phyloP scores from a whole-genome alignment of 2,329 filamentous ascomycete genomes.

The Penicillium sp. region DNA sequence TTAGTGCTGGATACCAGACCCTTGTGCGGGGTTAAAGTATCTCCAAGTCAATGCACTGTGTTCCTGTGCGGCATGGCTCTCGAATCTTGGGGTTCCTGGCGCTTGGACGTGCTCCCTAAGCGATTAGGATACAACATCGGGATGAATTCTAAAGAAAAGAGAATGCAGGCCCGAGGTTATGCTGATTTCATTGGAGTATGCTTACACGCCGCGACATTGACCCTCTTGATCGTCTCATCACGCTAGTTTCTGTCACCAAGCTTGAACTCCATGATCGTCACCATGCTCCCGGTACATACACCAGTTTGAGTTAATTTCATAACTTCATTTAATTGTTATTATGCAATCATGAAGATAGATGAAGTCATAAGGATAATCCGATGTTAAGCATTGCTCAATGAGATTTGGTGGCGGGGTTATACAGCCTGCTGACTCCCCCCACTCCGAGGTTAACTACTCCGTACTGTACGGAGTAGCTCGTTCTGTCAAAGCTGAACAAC shows the following conservation, averaged over 20 bases:
- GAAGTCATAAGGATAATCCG: too few relatives aligned
- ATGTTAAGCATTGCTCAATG: too few relatives aligned
- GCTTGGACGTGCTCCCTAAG: not conserved
- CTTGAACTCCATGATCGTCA: too few relatives aligned
- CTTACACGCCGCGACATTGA: too few relatives aligned
- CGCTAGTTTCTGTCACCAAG: too few relatives aligned
- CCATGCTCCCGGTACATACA: too few relatives aligned
- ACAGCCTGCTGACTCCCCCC: not conserved
- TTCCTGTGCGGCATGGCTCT: not conserved
- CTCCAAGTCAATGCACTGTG: not conserved
- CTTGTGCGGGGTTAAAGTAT: slow-evolving; percentile 8
- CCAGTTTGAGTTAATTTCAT: too few relatives aligned
- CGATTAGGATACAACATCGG: not conserved
- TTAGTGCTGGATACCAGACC: not conserved
- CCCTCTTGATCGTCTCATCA: too few relatives aligned
- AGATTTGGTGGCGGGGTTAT: not conserved
- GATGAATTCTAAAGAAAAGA: not conserved
- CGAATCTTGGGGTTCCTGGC: not conserved
- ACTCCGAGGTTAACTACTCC: not conserved
- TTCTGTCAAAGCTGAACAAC: not conserved
- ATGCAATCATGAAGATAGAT: too few relatives aligned
- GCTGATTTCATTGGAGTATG: too few relatives aligned
- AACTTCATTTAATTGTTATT: too few relatives aligned
- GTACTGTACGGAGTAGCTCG: too few relatives aligned
- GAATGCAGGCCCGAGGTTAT: not conserved